A percentile compares a stretch with the other conserved stretches of the same genome.
phyloP scores from a whole-genome alignment of 2,329 filamentous ascomycete species.

The Clonostachys rhizophaga region DNA sequence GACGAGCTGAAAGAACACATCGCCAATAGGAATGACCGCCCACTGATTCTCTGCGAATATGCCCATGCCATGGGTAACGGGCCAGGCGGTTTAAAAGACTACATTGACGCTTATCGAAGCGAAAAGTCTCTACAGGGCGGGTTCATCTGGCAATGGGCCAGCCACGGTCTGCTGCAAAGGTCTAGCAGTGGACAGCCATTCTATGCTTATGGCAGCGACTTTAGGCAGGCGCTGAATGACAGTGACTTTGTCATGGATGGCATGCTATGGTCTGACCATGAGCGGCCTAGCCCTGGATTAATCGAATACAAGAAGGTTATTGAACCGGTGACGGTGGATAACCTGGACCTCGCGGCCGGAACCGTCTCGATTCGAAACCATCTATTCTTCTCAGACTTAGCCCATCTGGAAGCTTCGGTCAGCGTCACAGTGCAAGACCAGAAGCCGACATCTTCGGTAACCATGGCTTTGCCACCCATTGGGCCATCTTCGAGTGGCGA shows the following conservation, averaged over 20 bases:
- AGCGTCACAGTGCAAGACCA: not conserved
- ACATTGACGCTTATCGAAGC: constrained; percentile 57
- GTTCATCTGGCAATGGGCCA: constrained; percentile 63
- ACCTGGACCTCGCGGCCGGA: constrained; percentile 17
- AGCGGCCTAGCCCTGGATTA: constrained; percentile 45
- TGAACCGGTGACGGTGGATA: constrained; percentile 43
- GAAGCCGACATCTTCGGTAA: not conserved
- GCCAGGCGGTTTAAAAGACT: constrained; percentile 65
- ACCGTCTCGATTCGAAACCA: constrained; percentile 36
- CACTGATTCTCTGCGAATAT: constrained; percentile 55
- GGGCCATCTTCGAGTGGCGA: not conserved
- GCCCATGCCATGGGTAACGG: constrained; percentile 70
- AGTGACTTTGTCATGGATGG: constrained; percentile 60
- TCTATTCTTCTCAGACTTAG: constrained; percentile 40
- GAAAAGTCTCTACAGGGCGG: constrained; percentile 61
- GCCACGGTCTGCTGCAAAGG: constrained; percentile 47
- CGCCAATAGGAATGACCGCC: constrained; percentile 34
- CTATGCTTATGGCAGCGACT: constrained; percentile 59
- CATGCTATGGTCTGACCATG: constrained; percentile 45
- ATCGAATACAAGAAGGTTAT: constrained; percentile 53
- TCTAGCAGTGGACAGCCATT: constrained; percentile 33
- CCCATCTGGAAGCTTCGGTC: constrained; percentile 22
- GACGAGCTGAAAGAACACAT: constrained; percentile 13
- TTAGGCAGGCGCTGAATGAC: constrained; percentile 56
- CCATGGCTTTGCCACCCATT: not conserved